Conservation (phyloP, 805 yeast species). For the Kazachstania kunashirensis region DNA sequence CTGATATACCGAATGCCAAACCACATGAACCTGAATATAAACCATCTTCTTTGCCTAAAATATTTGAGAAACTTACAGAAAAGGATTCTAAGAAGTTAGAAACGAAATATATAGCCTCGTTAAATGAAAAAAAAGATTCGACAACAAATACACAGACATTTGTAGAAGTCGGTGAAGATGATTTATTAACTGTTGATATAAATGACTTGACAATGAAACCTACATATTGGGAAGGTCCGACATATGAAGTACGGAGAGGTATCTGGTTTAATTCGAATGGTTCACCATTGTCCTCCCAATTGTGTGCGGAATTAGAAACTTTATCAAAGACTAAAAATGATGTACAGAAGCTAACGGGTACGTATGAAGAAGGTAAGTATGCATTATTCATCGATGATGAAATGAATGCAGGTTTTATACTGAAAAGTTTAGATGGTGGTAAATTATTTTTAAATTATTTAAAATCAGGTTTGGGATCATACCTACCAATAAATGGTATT, state of each 20-base stretch:
- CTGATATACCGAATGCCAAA: constrained; percentile 62
- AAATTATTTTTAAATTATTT: constrained; percentile 31
- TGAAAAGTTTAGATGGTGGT: constrained; percentile 37
- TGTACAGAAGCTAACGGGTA: constrained; percentile 2
- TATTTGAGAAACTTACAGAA: constrained; percentile 58
- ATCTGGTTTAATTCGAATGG: constrained; percentile 64
- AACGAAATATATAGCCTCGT: constrained; percentile 26
- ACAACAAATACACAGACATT: constrained; percentile 8
- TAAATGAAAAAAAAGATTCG: constrained; percentile 1
- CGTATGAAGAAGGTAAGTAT: constrained; percentile 10
- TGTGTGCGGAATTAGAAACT: constrained; percentile 52
- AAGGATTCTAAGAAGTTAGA: constrained; percentile 60
- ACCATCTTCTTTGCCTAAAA: constrained; percentile 41
- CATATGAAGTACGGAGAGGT: constrained; percentile 74
- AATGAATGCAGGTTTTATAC: constrained; percentile 35
- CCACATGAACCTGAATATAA: constrained; percentile 51
- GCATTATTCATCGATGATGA: constrained; percentile 32
- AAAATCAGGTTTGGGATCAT: constrained; percentile 27
- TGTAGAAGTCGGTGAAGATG: constrained; percentile 70
- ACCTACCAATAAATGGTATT: constrained; percentile 38
- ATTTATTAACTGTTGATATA: constrained; percentile 64
- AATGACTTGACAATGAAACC: constrained; percentile 47
- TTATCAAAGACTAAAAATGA: neutral
- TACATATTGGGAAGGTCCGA: constrained; percentile 82
- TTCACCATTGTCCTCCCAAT: constrained; percentile 40